Conservation (phyloP, 345 rosid species). For the Diplotaxis tenuifolia region DNA sequence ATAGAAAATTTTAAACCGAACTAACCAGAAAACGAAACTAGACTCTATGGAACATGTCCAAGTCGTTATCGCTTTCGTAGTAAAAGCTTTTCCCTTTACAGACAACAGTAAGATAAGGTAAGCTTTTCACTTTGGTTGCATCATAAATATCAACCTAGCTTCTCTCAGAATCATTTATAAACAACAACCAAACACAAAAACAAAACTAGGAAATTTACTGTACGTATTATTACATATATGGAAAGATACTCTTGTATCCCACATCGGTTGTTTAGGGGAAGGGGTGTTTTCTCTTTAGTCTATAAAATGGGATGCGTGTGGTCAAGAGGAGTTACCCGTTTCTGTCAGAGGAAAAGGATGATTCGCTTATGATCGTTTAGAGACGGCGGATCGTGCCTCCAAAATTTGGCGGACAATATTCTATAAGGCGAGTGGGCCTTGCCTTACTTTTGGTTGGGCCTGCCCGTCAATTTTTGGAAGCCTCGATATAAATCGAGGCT, state of each 20-base stretch:
- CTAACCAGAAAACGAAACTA: too few species aligned
- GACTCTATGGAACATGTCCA: too few species aligned
- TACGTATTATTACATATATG: too few species aligned
- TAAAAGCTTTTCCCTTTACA: neutral
- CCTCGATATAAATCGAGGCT: neutral
- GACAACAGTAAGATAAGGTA: conserved; percentile 18
- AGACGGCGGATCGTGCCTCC: conserved; percentile 90
- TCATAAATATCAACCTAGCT: neutral
- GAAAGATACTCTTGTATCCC: conserved; percentile 36
- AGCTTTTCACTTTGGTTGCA: conserved; percentile 32
- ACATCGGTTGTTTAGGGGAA: conserved; percentile 20
- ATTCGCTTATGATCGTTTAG: conserved; percentile 73
- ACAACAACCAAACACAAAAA: too few species aligned
- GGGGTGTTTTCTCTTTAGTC: neutral
- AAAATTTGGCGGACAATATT: conserved; percentile 38
- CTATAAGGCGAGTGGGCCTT: conserved; percentile 49
- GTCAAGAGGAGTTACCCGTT: neutral
- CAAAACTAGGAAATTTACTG: too few species aligned
- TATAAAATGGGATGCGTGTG: neutral
- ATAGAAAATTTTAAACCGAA: too few species aligned
- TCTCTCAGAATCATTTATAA: too few species aligned
- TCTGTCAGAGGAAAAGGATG: conserved; percentile 69
- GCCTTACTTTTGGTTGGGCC: conserved; percentile 52
- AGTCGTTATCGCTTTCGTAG: neutral
- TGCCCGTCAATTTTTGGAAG: conserved; percentile 18